phyloP scores from a whole-genome alignment of 441 rosid genomes.

The Pelargonium myrrhifolium region DNA sequence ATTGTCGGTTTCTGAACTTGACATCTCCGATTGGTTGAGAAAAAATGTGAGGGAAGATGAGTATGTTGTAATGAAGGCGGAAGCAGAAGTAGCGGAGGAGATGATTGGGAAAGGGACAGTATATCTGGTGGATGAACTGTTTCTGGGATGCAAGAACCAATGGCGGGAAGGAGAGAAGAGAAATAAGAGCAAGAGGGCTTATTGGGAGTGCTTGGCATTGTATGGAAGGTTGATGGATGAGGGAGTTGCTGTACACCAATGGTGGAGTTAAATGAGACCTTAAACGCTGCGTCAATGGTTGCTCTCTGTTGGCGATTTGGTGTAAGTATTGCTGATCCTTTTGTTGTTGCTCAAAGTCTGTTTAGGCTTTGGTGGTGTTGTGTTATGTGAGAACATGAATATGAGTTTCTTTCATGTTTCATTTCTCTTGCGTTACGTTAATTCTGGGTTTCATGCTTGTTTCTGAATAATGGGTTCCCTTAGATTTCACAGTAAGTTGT shows the following conservation, averaged over 20 bases:
- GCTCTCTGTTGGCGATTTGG: too few relatives aligned
- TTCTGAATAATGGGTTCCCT: too few relatives aligned
- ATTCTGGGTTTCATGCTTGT: too few relatives aligned
- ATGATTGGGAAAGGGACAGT: slow-evolving; percentile 50
- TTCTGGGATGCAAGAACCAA: slow-evolving; percentile 68
- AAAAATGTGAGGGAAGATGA: slow-evolving; percentile 18
- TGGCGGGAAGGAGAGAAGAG: slow-evolving; percentile 23
- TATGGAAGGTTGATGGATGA: slow-evolving; percentile 64
- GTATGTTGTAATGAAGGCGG: slow-evolving; percentile 78
- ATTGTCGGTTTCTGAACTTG: background rate
- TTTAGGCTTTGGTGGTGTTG: too few relatives aligned
- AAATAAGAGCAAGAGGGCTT: slow-evolving; percentile 40
- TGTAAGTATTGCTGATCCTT: too few relatives aligned
- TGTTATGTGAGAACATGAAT: too few relatives aligned
- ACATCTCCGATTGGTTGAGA: slow-evolving; percentile 16
- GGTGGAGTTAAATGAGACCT: too few relatives aligned
- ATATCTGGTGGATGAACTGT: slow-evolving; percentile 66
- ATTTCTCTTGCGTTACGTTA: too few relatives aligned
- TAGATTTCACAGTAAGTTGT: too few relatives aligned
- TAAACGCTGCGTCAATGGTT: too few relatives aligned
- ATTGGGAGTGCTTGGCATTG: slow-evolving; percentile 74
- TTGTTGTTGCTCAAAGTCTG: too few relatives aligned
- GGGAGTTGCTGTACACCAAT: slow-evolving; percentile 45
- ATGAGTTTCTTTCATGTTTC: too few relatives aligned
- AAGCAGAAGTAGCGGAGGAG: slow-evolving; percentile 66